Evolutionary conservation across 352 stramenopile species (phyloP).

Genomic region (Pseudoperonospora humuli): DNA sequence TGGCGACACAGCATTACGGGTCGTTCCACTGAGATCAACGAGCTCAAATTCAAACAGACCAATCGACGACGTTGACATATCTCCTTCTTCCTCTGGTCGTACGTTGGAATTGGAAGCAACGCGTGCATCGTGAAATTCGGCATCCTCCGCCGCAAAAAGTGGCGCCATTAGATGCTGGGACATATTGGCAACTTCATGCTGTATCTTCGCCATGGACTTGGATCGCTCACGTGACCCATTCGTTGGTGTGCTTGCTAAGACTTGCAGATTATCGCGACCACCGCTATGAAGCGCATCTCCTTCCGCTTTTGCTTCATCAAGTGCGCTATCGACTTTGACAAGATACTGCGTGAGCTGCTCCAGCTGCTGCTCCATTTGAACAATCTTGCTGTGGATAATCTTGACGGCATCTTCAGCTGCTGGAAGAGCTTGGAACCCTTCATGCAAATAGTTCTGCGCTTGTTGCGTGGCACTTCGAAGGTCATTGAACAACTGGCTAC

Average conservation of each 20-base stretch:
- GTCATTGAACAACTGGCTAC: slow-evolving; percentile 74
- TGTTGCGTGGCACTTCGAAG: slow-evolving; percentile 75
- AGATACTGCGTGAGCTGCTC: slow-evolving; percentile 56
- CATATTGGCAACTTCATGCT: slow-evolving; percentile 55
- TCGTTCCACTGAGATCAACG: slow-evolving; percentile 68
- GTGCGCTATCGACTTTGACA: slow-evolving; percentile 63
- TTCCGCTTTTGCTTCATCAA: slow-evolving; percentile 59
- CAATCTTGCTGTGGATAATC: slow-evolving; percentile 78
- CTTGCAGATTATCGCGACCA: slow-evolving; percentile 54
- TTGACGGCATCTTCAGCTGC: slow-evolving; percentile 73
- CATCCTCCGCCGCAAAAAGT: slow-evolving; percentile 73
- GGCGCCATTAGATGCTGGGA: slow-evolving; percentile 69
- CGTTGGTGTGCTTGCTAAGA: slow-evolving; percentile 29
- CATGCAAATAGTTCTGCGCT: slow-evolving; percentile 77
- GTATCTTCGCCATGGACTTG: slow-evolving; percentile 51
- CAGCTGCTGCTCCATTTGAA: slow-evolving; percentile 65
- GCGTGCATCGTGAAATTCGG: slow-evolving; percentile 78
- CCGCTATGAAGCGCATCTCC: slow-evolving; percentile 34
- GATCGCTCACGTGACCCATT: slow-evolving; percentile 22
- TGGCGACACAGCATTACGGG: slow-evolving; percentile 39
- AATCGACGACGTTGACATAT: slow-evolving; percentile 51
- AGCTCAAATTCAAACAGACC: slow-evolving; percentile 82
- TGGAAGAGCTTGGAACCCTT: slow-evolving; percentile 67
- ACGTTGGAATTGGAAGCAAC: slow-evolving; percentile 30
- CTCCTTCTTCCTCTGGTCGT: slow-evolving; percentile 21